Evolutionary conservation across 306 rosid genomes (phyloP).

Genomic region (Leucaena leucocephala): DNA sequence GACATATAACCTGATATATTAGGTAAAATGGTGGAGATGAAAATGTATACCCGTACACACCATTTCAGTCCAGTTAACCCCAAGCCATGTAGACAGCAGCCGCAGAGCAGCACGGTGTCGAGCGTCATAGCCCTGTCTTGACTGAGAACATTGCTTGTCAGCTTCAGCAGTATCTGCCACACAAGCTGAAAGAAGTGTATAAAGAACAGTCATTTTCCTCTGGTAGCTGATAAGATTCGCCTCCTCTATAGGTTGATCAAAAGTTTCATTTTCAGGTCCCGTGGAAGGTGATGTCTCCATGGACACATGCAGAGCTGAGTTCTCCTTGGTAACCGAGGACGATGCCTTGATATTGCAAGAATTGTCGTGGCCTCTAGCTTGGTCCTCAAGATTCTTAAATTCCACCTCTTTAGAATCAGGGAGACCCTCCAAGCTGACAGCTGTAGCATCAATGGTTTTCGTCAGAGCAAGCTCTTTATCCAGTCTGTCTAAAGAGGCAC

Average conservation of each 20-base stretch:
- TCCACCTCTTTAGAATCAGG: slow-evolving; percentile 42
- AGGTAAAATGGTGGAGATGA: slow-evolving; percentile 36
- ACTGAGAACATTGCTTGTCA: slow-evolving; percentile 45
- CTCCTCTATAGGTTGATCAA: slow-evolving; percentile 63
- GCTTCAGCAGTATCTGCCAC: slow-evolving; percentile 60
- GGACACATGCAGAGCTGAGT: slow-evolving; percentile 28
- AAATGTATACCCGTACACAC: slow-evolving; percentile 50
- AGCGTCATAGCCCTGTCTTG: slow-evolving; percentile 86
- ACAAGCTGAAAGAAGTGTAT: slow-evolving; percentile 83
- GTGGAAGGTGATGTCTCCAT: slow-evolving; percentile 34
- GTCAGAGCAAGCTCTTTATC: slow-evolving; percentile 73
- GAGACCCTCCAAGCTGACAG: slow-evolving; percentile 44
- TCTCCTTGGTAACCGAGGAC: slow-evolving; percentile 37
- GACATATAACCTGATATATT: slow-evolving; percentile 30
- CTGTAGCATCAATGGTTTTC: slow-evolving; percentile 60
- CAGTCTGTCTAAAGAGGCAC: slow-evolving; percentile 44
- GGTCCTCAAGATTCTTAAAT: slow-evolving; percentile 51
- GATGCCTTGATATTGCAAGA: slow-evolving; percentile 16
- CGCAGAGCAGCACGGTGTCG: slow-evolving; percentile 85
- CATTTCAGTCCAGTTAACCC: slow-evolving; percentile 76
- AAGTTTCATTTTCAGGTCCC: slow-evolving; percentile 30
- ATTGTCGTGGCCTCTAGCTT: slow-evolving; percentile 15
- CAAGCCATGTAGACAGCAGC: slow-evolving; percentile 82
- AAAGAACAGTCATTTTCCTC: slow-evolving; percentile 84
- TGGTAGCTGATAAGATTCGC: slow-evolving; percentile 57